Conservation (phyloP, 352 stramenopile species). For the Phytopythium montanum region DNA sequence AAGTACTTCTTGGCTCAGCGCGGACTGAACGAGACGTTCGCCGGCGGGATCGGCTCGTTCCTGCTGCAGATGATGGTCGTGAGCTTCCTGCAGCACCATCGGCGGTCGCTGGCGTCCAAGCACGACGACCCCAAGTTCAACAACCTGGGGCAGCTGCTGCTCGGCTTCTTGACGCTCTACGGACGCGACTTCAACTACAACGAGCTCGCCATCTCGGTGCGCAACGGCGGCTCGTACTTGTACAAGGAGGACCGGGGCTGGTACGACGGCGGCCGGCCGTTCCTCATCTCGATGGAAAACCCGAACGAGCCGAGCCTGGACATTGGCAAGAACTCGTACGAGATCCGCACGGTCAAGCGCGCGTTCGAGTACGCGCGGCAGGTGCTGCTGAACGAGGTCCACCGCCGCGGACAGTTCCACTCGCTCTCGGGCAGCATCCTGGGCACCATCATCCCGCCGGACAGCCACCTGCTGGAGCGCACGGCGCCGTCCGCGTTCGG, state of each 20-base stretch:
- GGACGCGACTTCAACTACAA: conserved; percentile 93
- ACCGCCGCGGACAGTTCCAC: conserved; percentile 62
- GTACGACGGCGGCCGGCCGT: conserved; percentile 71
- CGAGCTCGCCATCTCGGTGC: conserved; percentile 90
- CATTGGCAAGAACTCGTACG: conserved; percentile 92
- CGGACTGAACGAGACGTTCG: conserved; percentile 94
- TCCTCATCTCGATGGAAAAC: conserved; percentile 93
- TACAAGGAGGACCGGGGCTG: conserved; percentile 82
- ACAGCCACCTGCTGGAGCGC: conserved; percentile 62
- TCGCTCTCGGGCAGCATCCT: conserved; percentile 64
- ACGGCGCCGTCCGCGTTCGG: conserved; percentile 51
- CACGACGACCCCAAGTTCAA: conserved; percentile 70
- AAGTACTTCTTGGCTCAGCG: conserved; percentile 96
- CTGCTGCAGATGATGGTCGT: conserved; percentile 95
- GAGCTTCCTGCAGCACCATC: conserved; percentile 91
- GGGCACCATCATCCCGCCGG: conserved; percentile 66
- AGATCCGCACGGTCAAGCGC: conserved; percentile 88
- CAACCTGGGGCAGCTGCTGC: conserved; percentile 90
- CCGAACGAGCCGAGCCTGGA: conserved; percentile 90
- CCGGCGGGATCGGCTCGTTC: conserved; percentile 92
- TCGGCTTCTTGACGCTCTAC: conserved; percentile 96
- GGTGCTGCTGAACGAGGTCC: conserved; percentile 71
- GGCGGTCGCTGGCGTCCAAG: conserved; percentile 42
- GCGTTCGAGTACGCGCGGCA: conserved; percentile 88
- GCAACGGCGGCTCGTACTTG: conserved; percentile 92